Conservation (phyloP, 345 rosid species). For the Gynandropsis gynandra region DNA sequence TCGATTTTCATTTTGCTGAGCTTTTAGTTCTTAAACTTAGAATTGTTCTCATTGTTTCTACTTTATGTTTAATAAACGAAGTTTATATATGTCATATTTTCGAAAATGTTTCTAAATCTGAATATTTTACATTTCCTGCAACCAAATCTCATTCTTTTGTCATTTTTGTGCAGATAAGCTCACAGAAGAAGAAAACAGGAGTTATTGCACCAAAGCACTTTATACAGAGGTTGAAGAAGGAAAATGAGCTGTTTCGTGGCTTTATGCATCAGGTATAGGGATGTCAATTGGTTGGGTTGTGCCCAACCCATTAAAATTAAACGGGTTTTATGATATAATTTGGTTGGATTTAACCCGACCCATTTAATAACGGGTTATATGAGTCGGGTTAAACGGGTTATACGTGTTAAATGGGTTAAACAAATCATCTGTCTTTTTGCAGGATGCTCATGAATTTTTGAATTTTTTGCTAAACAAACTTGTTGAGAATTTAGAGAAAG, state of each 20-base stretch:
- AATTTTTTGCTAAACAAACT: conserved; percentile 96
- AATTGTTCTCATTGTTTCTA: too few species aligned
- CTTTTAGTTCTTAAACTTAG: too few species aligned
- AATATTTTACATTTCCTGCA: too few species aligned
- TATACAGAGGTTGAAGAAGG: conserved; percentile 96
- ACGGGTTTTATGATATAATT: too few species aligned
- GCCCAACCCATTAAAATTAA: too few species aligned
- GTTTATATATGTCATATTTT: too few species aligned
- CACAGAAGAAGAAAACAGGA: conserved; percentile 99
- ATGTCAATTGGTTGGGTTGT: neutral
- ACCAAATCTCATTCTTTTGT: too few species aligned
- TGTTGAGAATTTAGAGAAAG: conserved; percentile 96
- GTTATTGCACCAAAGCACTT: conserved; percentile 97
- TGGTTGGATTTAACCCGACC: neutral
- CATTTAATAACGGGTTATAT: neutral
- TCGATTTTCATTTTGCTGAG: neutral
- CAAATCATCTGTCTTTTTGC: conserved; percentile 17
- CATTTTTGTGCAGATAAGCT: conserved; percentile 55
- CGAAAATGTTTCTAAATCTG: too few species aligned
- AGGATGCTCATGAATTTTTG: conserved; percentile 99
- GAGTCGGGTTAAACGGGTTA: too few species aligned
- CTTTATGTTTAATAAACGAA: too few species aligned
- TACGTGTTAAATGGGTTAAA: too few species aligned
- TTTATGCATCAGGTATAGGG: conserved; percentile 86
- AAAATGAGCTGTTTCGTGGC: conserved; percentile 96